Percentiles rank a stretch among this genome's conserved stretches.
Conservation (phyloP, 108 stramenopile species). For the Chaetoceros tenuissimus region DNA sequence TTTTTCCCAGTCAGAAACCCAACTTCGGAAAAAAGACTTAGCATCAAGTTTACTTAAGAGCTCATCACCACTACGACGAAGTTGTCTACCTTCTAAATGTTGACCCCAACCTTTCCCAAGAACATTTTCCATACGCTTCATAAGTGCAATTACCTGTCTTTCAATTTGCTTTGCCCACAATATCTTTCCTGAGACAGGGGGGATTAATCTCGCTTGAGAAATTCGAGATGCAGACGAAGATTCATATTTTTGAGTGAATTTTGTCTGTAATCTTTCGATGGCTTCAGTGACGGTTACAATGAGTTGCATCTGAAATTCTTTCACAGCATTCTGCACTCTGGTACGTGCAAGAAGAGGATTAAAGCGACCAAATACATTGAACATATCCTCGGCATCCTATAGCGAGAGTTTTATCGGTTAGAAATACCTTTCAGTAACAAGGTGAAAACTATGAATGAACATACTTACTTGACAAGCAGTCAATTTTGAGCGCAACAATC, state of each 20-base stretch:
- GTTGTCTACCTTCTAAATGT: conserved; percentile 89
- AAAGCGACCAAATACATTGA: conserved; percentile 90
- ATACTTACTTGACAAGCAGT: conserved; percentile 47
- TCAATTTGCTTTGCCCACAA: conserved; percentile 99
- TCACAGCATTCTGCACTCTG: conserved; percentile 85
- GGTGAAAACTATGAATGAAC: too few species aligned
- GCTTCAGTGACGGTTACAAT: conserved; percentile 87
- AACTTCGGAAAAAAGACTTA: conserved; percentile 64
- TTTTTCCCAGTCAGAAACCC: conserved; percentile 80
- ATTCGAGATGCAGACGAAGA: conserved; percentile 56
- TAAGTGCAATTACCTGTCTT: conserved; percentile 84
- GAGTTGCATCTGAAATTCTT: conserved; percentile 91
- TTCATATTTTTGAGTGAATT: conserved; percentile 90
- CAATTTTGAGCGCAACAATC: conserved; percentile 73
- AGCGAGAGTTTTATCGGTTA: too few species aligned
- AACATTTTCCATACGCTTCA: conserved; percentile 89
- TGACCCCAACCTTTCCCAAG: conserved; percentile 95
- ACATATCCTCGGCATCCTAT: conserved; percentile 96
- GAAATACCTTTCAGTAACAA: too few species aligned
- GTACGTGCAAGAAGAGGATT: conserved; percentile 90
- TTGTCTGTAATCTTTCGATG: conserved; percentile 85
- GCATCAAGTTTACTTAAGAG: conserved; percentile 91
- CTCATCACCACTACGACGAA: conserved; percentile 88
- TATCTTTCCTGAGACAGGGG: conserved; percentile 93
- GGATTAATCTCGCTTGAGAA: conserved; percentile 85